These are phyloP conservation scores for Tolypocladium ophioglossoides DNA, from an alignment of 2,329 filamentous ascomycete genomes.

Conservation along the genomic window DNA sequence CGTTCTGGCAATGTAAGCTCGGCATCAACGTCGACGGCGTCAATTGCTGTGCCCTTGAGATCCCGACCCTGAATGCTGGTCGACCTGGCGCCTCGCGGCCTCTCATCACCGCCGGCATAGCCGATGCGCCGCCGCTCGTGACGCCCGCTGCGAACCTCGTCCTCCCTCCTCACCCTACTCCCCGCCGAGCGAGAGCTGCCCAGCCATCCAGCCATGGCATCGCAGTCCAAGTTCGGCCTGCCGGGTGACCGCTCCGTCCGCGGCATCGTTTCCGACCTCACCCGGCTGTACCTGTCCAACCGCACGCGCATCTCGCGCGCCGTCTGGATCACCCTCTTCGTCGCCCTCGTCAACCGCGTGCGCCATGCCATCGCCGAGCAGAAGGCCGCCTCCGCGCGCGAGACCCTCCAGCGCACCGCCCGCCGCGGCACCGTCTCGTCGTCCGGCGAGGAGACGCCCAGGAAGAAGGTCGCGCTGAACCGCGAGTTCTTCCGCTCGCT, in stretches of 20 bases:
- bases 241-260: slow-evolving; percentile 53
- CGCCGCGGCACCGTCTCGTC: slow-evolving; percentile 36
- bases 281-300: slow-evolving; percentile 64
- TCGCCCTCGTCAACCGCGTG: slow-evolving; percentile 75
- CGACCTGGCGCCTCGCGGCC: not conserved
- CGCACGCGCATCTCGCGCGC: slow-evolving; percentile 73
- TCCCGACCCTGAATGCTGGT: not conserved
- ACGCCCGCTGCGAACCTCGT: not conserved
- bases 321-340: slow-evolving; percentile 72
- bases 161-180: not conserved
- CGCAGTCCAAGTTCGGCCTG: slow-evolving; percentile 60
- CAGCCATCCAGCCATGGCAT: slow-evolving; percentile 46
- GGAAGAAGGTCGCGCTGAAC: slow-evolving; percentile 85
- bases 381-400: slow-evolving; percentile 67
- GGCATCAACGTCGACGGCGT: not conserved
- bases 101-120: not conserved
- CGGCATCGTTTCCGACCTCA: slow-evolving; percentile 54
- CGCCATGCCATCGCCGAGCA: slow-evolving; percentile 89
- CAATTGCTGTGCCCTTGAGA: not conserved
- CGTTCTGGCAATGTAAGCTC: not conserved
- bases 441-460: slow-evolving; percentile 26
- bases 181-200: not conserved
- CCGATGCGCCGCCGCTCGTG: slow-evolving; percentile 2
- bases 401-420: slow-evolving; percentile 44
- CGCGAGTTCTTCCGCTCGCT: slow-evolving; percentile 70